Conservation (phyloP, 2,329 filamentous ascomycete genomes). For the Diaporthe citrichinensis region DNA sequence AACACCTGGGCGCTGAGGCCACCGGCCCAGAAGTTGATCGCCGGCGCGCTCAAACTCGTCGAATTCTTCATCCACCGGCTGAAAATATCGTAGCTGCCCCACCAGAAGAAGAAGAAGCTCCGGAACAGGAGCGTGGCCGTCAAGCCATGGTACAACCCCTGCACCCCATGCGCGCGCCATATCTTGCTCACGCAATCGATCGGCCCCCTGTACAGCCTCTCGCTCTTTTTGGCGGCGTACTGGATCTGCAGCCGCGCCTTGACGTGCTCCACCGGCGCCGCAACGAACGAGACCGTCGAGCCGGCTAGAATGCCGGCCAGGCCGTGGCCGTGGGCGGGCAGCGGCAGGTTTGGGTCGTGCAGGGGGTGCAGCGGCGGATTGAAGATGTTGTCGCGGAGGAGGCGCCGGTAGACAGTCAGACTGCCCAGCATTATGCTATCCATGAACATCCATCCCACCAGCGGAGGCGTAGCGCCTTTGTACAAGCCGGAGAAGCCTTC, state of each 20-base stretch:
- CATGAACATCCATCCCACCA: slow-evolving; percentile 98
- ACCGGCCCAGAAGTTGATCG: slow-evolving; percentile 97
- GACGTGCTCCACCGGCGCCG: slow-evolving; percentile 93
- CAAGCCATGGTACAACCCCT: slow-evolving; percentile 89
- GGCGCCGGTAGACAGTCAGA: slow-evolving; percentile 87
- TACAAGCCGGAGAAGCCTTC: slow-evolving; percentile 91
- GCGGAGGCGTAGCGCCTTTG: slow-evolving; percentile 92
- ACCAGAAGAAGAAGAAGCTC: slow-evolving; percentile 98
- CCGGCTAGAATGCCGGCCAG: slow-evolving; percentile 90
- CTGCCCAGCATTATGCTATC: slow-evolving; percentile 92
- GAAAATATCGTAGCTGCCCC: slow-evolving; percentile 93
- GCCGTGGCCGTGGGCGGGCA: slow-evolving; percentile 86
- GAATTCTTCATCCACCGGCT: slow-evolving; percentile 75
- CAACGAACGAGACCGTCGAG: slow-evolving; percentile 91
- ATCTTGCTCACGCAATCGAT: slow-evolving; percentile 86
- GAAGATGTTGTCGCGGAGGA: slow-evolving; percentile 87
- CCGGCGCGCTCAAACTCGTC: slow-evolving; percentile 81
- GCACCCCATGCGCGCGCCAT: slow-evolving; percentile 78
- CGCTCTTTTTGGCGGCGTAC: slow-evolving; percentile 83
- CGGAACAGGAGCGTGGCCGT: slow-evolving; percentile 89
- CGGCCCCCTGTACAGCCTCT: slow-evolving; percentile 87
- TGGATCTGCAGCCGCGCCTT: slow-evolving; percentile 93
- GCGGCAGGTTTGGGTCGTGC: slow-evolving; percentile 56
- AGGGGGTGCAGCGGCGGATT: slow-evolving; percentile 59
- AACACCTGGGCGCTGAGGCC: slow-evolving; percentile 94